Evolutionary conservation across 441 rosid species (phyloP).

Genomic region (Euphorbia schlechtendalii): DNA sequence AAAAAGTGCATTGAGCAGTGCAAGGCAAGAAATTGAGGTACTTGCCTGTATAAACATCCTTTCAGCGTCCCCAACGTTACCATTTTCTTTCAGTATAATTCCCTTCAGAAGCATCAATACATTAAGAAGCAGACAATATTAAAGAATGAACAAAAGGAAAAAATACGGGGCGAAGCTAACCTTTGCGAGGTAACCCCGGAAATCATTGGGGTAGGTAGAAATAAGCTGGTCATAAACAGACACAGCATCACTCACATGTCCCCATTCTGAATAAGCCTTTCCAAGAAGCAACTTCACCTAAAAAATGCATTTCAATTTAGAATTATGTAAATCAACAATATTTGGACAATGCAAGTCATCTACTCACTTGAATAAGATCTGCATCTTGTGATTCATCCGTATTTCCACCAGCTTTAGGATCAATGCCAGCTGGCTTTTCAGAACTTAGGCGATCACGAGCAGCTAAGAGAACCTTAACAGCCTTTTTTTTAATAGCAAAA

Average conservation of each 20-base stretch:
- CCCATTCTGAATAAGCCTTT: conserved; percentile 92
- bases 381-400: conserved; percentile 23
- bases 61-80: conserved; percentile 78
- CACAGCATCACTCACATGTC: conserved; percentile 79
- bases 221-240: conserved; percentile 79
- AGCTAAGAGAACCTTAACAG: conserved; percentile 63
- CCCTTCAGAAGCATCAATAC: conserved; percentile 50
- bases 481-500: conserved; percentile 34
- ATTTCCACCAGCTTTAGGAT: conserved; percentile 28
- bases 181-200: conserved; percentile 93
- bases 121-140: no score
- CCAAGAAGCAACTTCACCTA: conserved; percentile 89
- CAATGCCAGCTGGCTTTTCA: conserved; percentile 28
- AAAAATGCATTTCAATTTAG: conserved; percentile 10
- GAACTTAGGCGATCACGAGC: conserved; percentile 47
- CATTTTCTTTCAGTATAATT: conserved; percentile 76
- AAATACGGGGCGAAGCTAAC: conserved; percentile 21
- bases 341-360: conserved; percentile 10
- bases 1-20: not conserved
- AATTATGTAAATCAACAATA: not conserved
- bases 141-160: no score
- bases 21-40: conserved; percentile 2
- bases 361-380: conserved; percentile 71
- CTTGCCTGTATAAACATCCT: conserved; percentile 97
- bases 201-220: conserved; percentile 70